phyloP scores from a whole-genome alignment of 75 land plant species.

The Picea glauca region DNA sequence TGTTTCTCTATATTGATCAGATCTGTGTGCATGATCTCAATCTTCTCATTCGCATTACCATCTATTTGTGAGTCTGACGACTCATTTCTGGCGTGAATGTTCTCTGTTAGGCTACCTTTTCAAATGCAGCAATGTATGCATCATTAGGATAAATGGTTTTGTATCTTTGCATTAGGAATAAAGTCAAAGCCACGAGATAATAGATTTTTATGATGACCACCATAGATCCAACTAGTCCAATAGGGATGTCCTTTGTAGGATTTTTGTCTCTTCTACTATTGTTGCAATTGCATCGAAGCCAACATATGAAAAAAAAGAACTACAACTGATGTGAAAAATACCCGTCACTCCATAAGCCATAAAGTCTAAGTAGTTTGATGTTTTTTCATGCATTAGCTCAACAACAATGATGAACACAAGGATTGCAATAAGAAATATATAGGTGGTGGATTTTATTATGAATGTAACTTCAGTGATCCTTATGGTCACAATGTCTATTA shows the following conservation, averaged over 20 bases:
- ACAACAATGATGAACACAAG: constrained; percentile 65
- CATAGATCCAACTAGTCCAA: constrained; percentile 82
- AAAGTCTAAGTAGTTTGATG: constrained; percentile 37
- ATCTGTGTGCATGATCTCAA: too few relatives aligned
- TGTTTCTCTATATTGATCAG: too few relatives aligned
- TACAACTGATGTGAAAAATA: constrained; percentile 55
- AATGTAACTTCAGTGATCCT: constrained; percentile 62
- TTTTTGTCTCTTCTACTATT: constrained; percentile 79
- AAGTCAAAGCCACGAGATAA: constrained; percentile 62
- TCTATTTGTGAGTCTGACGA: too few relatives aligned
- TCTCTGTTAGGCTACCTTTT: not conserved
- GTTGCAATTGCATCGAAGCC: constrained; percentile 89
- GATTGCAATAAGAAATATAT: constrained; percentile 52
- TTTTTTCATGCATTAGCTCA: constrained; percentile 62
- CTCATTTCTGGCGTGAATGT: too few relatives aligned
- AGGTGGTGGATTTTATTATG: constrained; percentile 56
- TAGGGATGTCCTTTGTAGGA: constrained; percentile 70
- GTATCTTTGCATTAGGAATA: constrained; percentile 48
- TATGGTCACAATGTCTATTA: constrained; percentile 36
- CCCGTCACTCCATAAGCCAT: constrained; percentile 59
- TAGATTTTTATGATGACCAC: constrained; percentile 42
- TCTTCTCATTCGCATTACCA: too few relatives aligned
- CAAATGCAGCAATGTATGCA: constrained; percentile 51
- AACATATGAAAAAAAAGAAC: constrained; percentile 81
- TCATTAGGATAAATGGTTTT: constrained; percentile 33